Conservation (phyloP, 2,329 filamentous ascomycete genomes). For the Talaromyces amestolkiae region DNA sequence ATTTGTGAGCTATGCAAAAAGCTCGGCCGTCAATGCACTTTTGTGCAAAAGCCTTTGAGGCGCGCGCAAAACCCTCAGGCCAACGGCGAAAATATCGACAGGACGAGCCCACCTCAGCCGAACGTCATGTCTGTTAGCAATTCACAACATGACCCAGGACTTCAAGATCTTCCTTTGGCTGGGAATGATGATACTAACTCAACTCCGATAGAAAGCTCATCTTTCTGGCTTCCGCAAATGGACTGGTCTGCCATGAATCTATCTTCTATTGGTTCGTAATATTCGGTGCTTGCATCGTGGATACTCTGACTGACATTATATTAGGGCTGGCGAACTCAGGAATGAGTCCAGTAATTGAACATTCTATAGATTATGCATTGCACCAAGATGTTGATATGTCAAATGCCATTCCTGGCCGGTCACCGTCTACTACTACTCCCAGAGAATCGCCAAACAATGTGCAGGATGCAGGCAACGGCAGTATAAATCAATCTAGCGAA, state of each 20-base stretch:
- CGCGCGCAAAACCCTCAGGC: background rate
- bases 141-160: background rate
- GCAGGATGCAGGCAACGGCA: background rate
- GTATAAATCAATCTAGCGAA: background rate
- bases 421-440: background rate
- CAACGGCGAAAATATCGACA: background rate
- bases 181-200: background rate
- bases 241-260: background rate
- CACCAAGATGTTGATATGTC: background rate
- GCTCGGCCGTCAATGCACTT: background rate
- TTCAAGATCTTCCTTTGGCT: background rate
- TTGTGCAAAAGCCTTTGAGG: constrained; percentile 1
- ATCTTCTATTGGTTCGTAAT: background rate
- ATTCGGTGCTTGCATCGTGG: background rate
- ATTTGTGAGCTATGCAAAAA: constrained; percentile 11
- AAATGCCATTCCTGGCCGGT: background rate
- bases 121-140: background rate
- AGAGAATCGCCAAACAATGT: background rate
- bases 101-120: background rate
- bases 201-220: background rate
- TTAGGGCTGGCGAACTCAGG: background rate
- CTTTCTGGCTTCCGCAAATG: constrained; percentile 1
- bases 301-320: background rate
- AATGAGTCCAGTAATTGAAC: background rate
- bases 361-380: background rate